Conservation (phyloP, 345 rosid genomes). For the Brassica cretica region DNA sequence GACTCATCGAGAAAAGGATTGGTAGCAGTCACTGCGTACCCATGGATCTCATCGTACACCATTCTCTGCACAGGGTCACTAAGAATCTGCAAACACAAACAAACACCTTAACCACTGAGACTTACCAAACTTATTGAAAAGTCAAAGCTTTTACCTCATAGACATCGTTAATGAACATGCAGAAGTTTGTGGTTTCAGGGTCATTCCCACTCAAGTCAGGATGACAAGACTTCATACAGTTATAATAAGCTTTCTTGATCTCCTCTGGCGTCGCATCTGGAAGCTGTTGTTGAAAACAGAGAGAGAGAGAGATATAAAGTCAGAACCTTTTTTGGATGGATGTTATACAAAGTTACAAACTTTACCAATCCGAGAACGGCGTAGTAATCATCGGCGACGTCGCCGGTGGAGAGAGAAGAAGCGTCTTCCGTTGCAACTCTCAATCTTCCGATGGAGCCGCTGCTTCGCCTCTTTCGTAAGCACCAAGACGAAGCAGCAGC, state of each 20-base stretch:
- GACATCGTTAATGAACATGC: conserved; percentile 92
- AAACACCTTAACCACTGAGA: neutral
- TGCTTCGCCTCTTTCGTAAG: conserved; percentile 40
- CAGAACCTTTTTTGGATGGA: conserved; percentile 8
- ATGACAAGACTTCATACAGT: conserved; percentile 97
- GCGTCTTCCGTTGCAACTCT: conserved; percentile 59
- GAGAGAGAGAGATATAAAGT: neutral
- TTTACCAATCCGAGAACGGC: conserved; percentile 84
- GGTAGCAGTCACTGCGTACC: conserved; percentile 72
- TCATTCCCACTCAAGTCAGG: conserved; percentile 90
- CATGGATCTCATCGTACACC: conserved; percentile 97
- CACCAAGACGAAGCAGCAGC: conserved; percentile 30
- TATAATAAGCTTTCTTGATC: conserved; percentile 93
- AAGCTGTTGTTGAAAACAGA: conserved; percentile 39
- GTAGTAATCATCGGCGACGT: conserved; percentile 79
- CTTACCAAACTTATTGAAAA: neutral
- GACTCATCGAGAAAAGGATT: conserved; percentile 91
- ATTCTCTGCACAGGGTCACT: conserved; percentile 95
- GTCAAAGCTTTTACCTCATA: conserved; percentile 59
- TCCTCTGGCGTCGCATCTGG: conserved; percentile 87
- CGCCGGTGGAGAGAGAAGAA: conserved; percentile 44
- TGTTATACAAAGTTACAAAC: neutral
- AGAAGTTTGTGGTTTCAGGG: conserved; percentile 81
- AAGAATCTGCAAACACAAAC: conserved; percentile 64
- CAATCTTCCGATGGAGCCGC: conserved; percentile 34